Evolutionary conservation across 192 early-diverging fungal species (phyloP), one percentile per base, ranked within the genome.

Genomic region (Umbelopsis sp.): DNA sequence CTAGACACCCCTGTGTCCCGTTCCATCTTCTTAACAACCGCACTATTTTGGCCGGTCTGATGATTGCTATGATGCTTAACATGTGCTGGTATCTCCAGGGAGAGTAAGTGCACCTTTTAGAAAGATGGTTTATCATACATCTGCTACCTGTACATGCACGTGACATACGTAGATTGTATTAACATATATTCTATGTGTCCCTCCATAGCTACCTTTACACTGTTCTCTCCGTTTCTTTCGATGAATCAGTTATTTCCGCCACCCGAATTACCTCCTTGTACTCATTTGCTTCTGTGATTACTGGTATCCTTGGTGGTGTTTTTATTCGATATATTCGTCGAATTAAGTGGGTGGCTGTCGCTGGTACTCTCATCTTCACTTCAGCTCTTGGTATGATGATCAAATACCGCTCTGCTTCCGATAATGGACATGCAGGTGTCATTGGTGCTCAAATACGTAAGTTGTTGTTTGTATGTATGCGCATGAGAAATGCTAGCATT

Each of bases 51-150:
- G 64, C 64, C 8, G 64, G 64, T 37, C 35, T 65, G 3, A 13
- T 37, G 9, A 46, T 65, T 22, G 64, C 64, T 65, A 37, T 65
- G 20, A 33, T 46, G 35, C 64, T 65, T 9, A 65, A 65, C 64
- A 65, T 65, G 64, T 30, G 23, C 35, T 65, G 64, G 64, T 65
- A 65, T 33, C 64, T 65, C 9, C 64, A 65, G 13, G 64, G 64
- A 65, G 64, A 65, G 64, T 65, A 46, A 46, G 64, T 65, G 30
- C 0, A 37, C 3, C 23, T 44, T 65, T 46, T 7, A 65, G 3
- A 1, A 2, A 2, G 27, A 30, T 30, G 27, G 1, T 1, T 30
- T 30, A 30, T 30, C 44, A 16, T 64, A 16, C 20, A 49, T 20
- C 3, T 16, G 2, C 15, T 52, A 21, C 11, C 22, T 22, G 11